These are phyloP conservation scores for Helianthus tuberosus DNA, from an alignment of 129 eudicot genomes.

Conservation along the genomic window DNA sequence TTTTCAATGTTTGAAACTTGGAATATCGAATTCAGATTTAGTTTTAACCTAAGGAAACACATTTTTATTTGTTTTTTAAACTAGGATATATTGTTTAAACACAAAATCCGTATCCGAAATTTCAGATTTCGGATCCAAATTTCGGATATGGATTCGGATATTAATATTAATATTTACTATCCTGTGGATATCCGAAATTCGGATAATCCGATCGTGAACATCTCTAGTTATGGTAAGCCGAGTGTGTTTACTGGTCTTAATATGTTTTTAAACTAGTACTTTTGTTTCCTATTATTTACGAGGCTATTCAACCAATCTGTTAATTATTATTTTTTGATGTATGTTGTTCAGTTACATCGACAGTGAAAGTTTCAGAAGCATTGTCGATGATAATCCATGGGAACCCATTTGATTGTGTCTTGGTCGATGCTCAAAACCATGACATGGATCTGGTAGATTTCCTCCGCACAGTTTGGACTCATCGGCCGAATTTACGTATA, in stretches of 20 bases:
- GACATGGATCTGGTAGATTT: conserved; percentile 18
- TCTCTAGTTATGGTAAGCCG: background rate
- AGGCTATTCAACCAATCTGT: background rate
- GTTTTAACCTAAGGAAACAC: no score
- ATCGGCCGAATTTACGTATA: conserved; percentile 24
- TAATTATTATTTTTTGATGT: background rate
- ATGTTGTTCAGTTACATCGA: conserved; percentile 8
- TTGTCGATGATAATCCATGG: conserved; percentile 20
- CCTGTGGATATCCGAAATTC: no score
- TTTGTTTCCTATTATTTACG: background rate
- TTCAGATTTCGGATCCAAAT: no score
- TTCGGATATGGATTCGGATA: no score
- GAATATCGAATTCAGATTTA: no score
- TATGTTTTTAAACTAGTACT: background rate
- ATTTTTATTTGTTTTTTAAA: no score
- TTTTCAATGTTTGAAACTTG: no score
- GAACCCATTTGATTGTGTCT: conserved; percentile 11
- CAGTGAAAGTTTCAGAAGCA: conserved; percentile 16
- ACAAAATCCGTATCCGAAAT: no score
- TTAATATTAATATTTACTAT: no score
- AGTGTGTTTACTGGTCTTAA: background rate
- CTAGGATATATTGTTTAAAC: no score
- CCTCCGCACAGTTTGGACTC: conserved; percentile 2
- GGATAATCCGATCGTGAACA: no score
- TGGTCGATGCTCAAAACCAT: conserved; percentile 20